Evolutionary conservation across 257 asterid genomes (phyloP), one percentile per base, ranked within the genome.

Genomic region (Scutellaria baicalensis): DNA sequence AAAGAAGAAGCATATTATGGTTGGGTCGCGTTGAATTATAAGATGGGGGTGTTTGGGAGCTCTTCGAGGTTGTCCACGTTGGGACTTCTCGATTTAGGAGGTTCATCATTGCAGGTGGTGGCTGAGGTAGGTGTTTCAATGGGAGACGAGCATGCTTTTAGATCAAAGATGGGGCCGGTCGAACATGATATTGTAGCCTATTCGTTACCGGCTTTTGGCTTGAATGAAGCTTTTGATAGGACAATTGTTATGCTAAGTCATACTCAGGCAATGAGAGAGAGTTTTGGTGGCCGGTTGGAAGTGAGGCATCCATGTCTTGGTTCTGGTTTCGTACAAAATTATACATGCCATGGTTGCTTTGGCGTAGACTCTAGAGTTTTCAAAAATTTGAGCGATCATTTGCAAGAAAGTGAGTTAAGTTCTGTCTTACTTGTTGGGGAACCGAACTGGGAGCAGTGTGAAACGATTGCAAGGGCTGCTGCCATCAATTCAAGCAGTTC

Each of bases 71-170:
- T 65, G 4, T 62, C 85, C 57, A 82, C 93, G 3, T 77, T 89
- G 70, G 95, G 96, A 54, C 94, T 91, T 73, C 93, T 91, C 40
- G 97, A 91, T 83, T 79, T 91, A 68, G 97, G 97, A 51, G 96
- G 97, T 58, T 91, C 97, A 0, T 89, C 97, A 1, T 82, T 91
- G 83, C 97, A 91, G 75, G 86, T 91, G 66, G 97, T 89, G 68
- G 80, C 87, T 17, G 91, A 91, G 80, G 83, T 79, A 12, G 82
- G 80, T 64, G 73, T 49, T 62, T 47, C 70, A 13, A 18, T 43
- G 42, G 59, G 73, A 48, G 76, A 81, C 36, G 77, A 80, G 49
- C 80, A 88, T 75, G 72, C 64, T 51, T 50, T 81, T 62, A 75
- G 80, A 38, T 86, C 96, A 12, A 85, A 73, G 73, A 68, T 91